phyloP scores from a whole-genome alignment of 2,329 filamentous ascomycete genomes.

The Passalora sequoiae region DNA sequence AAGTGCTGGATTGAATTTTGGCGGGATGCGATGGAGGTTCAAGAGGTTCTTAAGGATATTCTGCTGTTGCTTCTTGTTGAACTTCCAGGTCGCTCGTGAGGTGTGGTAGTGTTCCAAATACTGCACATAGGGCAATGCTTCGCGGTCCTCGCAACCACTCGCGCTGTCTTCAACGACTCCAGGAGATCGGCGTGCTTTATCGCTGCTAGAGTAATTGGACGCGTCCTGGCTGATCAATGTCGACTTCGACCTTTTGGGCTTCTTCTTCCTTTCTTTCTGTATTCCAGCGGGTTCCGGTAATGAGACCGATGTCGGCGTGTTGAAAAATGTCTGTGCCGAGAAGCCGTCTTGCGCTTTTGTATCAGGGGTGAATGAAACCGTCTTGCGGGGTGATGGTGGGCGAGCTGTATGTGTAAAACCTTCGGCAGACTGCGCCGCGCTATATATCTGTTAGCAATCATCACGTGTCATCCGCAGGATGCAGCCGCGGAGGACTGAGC shows the following conservation, averaged over 20 bases:
- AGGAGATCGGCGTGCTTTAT: background rate
- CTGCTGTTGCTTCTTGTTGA: conserved; percentile 89
- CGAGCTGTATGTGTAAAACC: background rate
- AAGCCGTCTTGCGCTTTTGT: conserved; percentile 56
- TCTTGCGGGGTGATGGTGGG: conserved; percentile 41
- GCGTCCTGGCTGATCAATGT: conserved; percentile 11
- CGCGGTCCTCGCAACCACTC: background rate
- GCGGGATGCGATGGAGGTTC: conserved; percentile 64
- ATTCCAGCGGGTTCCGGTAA: conserved; percentile 7
- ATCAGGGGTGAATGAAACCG: conserved; percentile 60
- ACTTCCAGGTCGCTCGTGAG: conserved; percentile 74
- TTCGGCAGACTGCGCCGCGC: background rate
- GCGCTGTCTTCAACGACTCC: background rate
- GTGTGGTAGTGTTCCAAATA: conserved; percentile 75
- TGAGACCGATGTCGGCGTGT: conserved; percentile 19
- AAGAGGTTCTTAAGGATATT: conserved; percentile 79
- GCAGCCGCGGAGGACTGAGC: too few species aligned
- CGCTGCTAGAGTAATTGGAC: too few species aligned
- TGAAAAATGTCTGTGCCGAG: conserved; percentile 49
- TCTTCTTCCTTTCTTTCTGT: conserved; percentile 32
- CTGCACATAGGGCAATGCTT: conserved; percentile 57
- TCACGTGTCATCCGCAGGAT: too few species aligned
- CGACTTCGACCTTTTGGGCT: conserved; percentile 28
- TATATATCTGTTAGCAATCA: conserved; percentile 4
- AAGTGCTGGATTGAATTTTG: conserved; percentile 63